Percentiles rank a stretch among this genome's conserved stretches.
Evolutionary conservation across 352 stramenopile genomes (phyloP).

Genomic region (Globisporangium abappressorium): DNA sequence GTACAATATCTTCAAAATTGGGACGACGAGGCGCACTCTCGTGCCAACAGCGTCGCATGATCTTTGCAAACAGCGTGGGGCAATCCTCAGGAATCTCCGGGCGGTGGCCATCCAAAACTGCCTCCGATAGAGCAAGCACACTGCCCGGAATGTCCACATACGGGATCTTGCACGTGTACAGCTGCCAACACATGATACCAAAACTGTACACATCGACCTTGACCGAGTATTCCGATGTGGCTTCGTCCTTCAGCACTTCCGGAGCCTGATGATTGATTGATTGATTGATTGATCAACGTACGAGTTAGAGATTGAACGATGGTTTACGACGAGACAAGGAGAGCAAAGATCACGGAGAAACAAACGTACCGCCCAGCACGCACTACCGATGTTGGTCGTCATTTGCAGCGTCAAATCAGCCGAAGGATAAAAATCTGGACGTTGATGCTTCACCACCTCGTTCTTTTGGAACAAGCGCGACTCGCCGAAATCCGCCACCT

Average conservation of each 20-base stretch:
- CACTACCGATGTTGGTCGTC: slow-evolving; percentile 80
- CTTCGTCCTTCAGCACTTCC: slow-evolving; percentile 69
- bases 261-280: slow-evolving; percentile 29
- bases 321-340: not conserved
- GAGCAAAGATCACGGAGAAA: not conserved
- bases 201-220: slow-evolving; percentile 88
- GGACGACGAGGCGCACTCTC: slow-evolving; percentile 62
- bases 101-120: slow-evolving; percentile 59
- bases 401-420: slow-evolving; percentile 70
- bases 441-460: slow-evolving; percentile 39
- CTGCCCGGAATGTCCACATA: slow-evolving; percentile 80
- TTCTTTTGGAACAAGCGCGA: slow-evolving; percentile 69
- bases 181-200: slow-evolving; percentile 82
- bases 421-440: slow-evolving; percentile 56
- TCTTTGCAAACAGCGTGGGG: slow-evolving; percentile 69
- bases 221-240: slow-evolving; percentile 67
- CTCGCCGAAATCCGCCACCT: slow-evolving; percentile 78
- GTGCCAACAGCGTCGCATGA: slow-evolving; percentile 83
- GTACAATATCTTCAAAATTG: slow-evolving; percentile 77
- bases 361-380: slow-evolving; percentile 60
- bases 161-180: slow-evolving; percentile 68
- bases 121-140: slow-evolving; percentile 67
- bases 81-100: slow-evolving; percentile 59
- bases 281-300: not conserved
- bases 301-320: not conserved